Evolutionary conservation across 2,329 filamentous ascomycete genomes (phyloP).

Genomic region (Scedosporium dehoogii): DNA sequence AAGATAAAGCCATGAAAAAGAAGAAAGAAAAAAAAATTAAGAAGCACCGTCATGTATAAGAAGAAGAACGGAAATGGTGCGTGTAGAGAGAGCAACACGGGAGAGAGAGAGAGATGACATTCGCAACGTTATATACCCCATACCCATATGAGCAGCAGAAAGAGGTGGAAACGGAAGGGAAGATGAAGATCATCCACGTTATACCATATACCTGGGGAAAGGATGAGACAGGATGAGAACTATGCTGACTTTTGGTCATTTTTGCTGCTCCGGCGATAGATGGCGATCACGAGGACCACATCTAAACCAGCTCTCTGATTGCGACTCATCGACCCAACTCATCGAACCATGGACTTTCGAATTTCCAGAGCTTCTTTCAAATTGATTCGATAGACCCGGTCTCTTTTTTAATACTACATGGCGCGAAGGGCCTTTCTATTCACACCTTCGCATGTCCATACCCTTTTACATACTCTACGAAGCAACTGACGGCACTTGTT

Average conservation of each 20-base stretch:
- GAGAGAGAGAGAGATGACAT: background rate
- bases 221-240: slow-evolving; percentile 3
- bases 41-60: background rate
- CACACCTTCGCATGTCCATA: background rate
- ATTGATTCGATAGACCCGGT: background rate
- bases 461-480: background rate
- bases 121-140: background rate
- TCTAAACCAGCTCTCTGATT: background rate
- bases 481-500: background rate
- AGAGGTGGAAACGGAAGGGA: background rate
- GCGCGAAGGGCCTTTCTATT: background rate
- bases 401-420: background rate
- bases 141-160: background rate
- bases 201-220: background rate
- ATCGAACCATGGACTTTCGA: background rate
- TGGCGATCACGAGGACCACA: slow-evolving; percentile 22
- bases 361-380: background rate
- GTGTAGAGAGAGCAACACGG: background rate
- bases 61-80: background rate
- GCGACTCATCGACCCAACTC: background rate
- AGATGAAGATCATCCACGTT: background rate
- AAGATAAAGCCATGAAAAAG: background rate
- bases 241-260: slow-evolving; percentile 12
- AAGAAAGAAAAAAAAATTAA: background rate
- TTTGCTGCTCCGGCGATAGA: slow-evolving; percentile 16